A percentile compares a stretch with the other conserved stretches of the same genome.
Evolutionary conservation across 441 rosid genomes (phyloP).

Genomic region (Mallotus japonicus): DNA sequence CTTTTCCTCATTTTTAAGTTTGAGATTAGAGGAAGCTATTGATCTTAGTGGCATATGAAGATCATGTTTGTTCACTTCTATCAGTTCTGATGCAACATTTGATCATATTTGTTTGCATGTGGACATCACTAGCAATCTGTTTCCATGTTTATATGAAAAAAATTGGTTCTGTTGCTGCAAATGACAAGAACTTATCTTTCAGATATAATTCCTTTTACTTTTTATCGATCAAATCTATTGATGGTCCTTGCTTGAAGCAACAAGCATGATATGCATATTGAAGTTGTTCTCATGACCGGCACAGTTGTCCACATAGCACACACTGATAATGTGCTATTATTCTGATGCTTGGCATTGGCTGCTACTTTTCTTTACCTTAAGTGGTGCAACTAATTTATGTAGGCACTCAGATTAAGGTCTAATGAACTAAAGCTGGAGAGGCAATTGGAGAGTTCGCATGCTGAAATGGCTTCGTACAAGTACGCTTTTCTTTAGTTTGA

Average conservation of each 20-base stretch:
- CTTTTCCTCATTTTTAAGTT: neutral
- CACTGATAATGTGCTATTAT: neutral
- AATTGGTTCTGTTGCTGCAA: neutral
- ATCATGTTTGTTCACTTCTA: neutral
- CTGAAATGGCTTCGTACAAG: slow-evolving; percentile 71
- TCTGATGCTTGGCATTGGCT: slow-evolving; percentile 8
- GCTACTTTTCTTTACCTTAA: neutral
- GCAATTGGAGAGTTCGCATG: slow-evolving; percentile 71
- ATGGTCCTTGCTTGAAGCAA: neutral
- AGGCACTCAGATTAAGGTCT: slow-evolving; percentile 95
- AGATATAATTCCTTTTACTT: neutral
- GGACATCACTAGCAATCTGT: neutral
- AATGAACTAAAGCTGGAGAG: slow-evolving; percentile 94
- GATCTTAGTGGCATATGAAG: neutral
- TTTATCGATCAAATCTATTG: neutral
- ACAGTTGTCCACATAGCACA: neutral
- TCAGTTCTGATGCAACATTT: neutral
- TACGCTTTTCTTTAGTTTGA: slow-evolving; percentile 38
- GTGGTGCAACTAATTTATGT: slow-evolving; percentile 26
- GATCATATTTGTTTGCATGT: neutral
- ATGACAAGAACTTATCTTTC: neutral
- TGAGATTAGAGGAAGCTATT: neutral
- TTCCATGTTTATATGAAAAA: neutral
- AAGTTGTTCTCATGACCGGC: neutral
- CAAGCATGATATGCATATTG: neutral